Percentiles rank a stretch among this genome's conserved stretches.
phyloP scores from a whole-genome alignment of 306 rosid species.

The Alnus rubra region DNA sequence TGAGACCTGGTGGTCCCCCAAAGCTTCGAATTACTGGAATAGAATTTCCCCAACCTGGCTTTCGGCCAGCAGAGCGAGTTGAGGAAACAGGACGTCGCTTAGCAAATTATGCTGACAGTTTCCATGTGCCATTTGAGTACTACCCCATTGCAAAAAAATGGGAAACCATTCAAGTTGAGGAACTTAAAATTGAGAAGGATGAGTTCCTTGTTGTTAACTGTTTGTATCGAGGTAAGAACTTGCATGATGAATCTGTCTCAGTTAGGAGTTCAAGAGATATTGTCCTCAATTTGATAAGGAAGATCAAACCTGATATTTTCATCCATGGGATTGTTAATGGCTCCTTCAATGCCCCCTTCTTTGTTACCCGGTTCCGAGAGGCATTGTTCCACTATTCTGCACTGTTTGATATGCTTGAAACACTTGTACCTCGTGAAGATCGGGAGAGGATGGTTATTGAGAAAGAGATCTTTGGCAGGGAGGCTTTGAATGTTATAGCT shows the following conservation, averaged over 20 bases:
- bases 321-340: constrained; percentile 80
- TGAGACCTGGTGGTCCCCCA: constrained; percentile 72
- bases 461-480: constrained; percentile 83
- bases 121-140: constrained; percentile 78
- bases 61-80: constrained; percentile 91
- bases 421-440: constrained; percentile 83
- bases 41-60: constrained; percentile 94
- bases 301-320: constrained; percentile 71
- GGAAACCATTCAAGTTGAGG: constrained; percentile 81
- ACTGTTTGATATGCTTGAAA: constrained; percentile 88
- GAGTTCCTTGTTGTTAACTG: constrained; percentile 76
- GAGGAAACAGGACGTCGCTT: constrained; percentile 88
- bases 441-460: constrained; percentile 86
- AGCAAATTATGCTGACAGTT: constrained; percentile 71
- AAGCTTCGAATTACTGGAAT: constrained; percentile 87
- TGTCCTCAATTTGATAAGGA: constrained; percentile 68
- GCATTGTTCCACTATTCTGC: constrained; percentile 91
- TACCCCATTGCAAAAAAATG: constrained; percentile 81
- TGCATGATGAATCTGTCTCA: constrained; percentile 80
- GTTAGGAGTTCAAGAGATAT: constrained; percentile 69
- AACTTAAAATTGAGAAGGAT: constrained; percentile 74
- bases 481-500: constrained; percentile 88
- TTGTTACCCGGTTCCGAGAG: constrained; percentile 89
- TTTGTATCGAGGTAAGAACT: constrained; percentile 70
- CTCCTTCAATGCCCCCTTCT: constrained; percentile 89